phyloP scores from a whole-genome alignment of 805 yeast genomes.

The Ogataea allantospora region DNA sequence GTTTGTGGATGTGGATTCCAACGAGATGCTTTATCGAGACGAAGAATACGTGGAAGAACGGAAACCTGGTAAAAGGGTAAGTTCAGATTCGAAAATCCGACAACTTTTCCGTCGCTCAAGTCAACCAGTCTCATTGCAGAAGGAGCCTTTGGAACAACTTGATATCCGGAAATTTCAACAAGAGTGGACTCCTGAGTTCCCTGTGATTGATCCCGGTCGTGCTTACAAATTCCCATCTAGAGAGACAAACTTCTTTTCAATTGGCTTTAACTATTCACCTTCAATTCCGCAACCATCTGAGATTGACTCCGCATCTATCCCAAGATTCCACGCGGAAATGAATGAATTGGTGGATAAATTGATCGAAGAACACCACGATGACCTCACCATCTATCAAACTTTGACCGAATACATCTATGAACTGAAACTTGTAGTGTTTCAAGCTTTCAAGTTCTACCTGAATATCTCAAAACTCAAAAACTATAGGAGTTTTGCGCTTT shows the following conservation, averaged over 20 bases:
- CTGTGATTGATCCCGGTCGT: slow-evolving; percentile 12
- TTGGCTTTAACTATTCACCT: slow-evolving; percentile 22
- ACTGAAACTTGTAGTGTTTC: slow-evolving; percentile 21
- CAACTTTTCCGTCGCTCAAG: slow-evolving; percentile 21
- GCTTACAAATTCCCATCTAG: slow-evolving; percentile 11
- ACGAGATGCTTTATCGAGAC: slow-evolving; percentile 32
- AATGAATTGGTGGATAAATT: slow-evolving; percentile 17
- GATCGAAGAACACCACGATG: slow-evolving; percentile 30
- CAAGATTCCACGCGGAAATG: slow-evolving; percentile 23
- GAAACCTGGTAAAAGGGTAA: slow-evolving; percentile 15
- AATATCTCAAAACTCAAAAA: slow-evolving; percentile 20
- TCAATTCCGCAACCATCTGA: background rate
- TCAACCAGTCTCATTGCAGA: slow-evolving; percentile 4
- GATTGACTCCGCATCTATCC: slow-evolving; percentile 14
- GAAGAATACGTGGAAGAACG: slow-evolving; percentile 9
- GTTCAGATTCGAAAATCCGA: slow-evolving; percentile 20
- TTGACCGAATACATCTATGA: slow-evolving; percentile 25
- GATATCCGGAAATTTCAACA: background rate
- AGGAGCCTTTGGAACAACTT: slow-evolving; percentile 8
- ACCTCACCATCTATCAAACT: slow-evolving; percentile 26
- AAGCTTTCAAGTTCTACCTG: slow-evolving; percentile 25
- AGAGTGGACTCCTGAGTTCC: slow-evolving; percentile 19
- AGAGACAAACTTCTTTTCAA: slow-evolving; percentile 25
- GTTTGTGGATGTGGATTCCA: slow-evolving; percentile 57
- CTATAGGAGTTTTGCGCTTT: slow-evolving; percentile 21